These are phyloP conservation scores for Jacaranda mimosifolia DNA, from an alignment of 257 asterid species.

Conservation along the genomic window DNA sequence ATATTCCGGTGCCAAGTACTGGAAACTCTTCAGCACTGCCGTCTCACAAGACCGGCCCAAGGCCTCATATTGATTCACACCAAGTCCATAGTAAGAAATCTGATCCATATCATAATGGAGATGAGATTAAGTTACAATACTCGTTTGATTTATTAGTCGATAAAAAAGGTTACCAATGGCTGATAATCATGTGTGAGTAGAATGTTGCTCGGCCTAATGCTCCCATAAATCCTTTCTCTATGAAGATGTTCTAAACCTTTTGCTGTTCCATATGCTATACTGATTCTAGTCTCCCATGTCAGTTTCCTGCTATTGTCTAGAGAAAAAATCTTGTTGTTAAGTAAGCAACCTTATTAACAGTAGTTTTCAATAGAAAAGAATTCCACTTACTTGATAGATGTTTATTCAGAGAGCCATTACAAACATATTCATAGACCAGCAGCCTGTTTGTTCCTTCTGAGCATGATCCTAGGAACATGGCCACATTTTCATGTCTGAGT, in stretches of 20 bases:
- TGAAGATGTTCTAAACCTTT: conserved; percentile 62
- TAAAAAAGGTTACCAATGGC: conserved; percentile 52
- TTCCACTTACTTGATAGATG: conserved; percentile 49
- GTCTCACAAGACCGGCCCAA: conserved; percentile 45
- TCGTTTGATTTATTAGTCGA: not conserved
- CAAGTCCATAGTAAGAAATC: conserved; percentile 59
- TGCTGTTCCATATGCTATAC: conserved; percentile 57
- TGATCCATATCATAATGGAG: conserved; percentile 27
- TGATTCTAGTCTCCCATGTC: conserved; percentile 61
- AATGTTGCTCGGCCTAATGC: conserved; percentile 62
- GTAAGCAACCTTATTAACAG: no score
- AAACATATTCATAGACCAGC: conserved; percentile 59
- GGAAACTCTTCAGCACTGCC: conserved; percentile 55
- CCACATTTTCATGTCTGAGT: conserved; percentile 54
- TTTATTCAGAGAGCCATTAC: conserved; percentile 57
- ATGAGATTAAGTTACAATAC: not conserved
- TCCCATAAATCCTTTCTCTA: conserved; percentile 51
- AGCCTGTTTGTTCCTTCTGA: conserved; percentile 50
- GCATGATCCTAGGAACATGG: conserved; percentile 61
- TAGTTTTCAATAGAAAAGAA: not conserved
- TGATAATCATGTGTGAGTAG: conserved; percentile 67
- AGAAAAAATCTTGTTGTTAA: not conserved
- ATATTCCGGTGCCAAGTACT: conserved; percentile 71
- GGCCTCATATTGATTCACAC: conserved; percentile 54
- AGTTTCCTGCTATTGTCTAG: conserved; percentile 50